phyloP scores from a whole-genome alignment of 192 early-diverging fungal genomes.

The Gamsiella multidivaricata region DNA sequence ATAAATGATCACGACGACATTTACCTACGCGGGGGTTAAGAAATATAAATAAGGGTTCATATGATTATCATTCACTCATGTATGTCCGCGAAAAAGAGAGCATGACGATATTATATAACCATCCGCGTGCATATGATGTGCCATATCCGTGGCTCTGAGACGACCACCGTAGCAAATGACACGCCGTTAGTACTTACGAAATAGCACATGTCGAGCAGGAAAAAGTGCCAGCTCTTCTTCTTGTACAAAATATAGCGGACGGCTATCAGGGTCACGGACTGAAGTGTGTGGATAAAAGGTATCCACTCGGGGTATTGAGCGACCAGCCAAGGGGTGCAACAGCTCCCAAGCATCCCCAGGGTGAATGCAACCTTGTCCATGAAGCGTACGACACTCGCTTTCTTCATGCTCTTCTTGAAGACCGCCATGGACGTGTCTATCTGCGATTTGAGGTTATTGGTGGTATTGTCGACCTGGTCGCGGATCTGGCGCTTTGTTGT shows the following conservation, averaged over 20 bases:
- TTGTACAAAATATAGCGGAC: conserved; percentile 68
- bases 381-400: conserved; percentile 59
- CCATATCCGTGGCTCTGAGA: no score
- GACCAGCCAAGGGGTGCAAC: conserved; percentile 65
- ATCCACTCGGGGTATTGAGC: conserved; percentile 63
- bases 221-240: conserved; percentile 67
- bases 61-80: conserved; percentile 5
- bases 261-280: conserved; percentile 52
- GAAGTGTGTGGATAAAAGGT: conserved; percentile 66
- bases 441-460: conserved; percentile 38
- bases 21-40: conserved; percentile 47
- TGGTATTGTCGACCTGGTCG: conserved; percentile 26
- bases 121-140: no score
- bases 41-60: not conserved
- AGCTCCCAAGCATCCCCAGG: conserved; percentile 71
- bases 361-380: conserved; percentile 76
- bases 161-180: no score
- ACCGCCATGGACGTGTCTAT: conserved; percentile 40
- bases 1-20: conserved; percentile 63
- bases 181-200: conserved; percentile 28
- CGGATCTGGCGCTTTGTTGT: conserved; percentile 41
- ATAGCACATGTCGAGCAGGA: conserved; percentile 71
- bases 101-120: conserved; percentile 6
- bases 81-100: not conserved
- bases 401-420: conserved; percentile 46